Percentiles rank a stretch among this genome's conserved stretches.
Conservation (phyloP, 352 stramenopile species). For the Pythium sp. region DNA sequence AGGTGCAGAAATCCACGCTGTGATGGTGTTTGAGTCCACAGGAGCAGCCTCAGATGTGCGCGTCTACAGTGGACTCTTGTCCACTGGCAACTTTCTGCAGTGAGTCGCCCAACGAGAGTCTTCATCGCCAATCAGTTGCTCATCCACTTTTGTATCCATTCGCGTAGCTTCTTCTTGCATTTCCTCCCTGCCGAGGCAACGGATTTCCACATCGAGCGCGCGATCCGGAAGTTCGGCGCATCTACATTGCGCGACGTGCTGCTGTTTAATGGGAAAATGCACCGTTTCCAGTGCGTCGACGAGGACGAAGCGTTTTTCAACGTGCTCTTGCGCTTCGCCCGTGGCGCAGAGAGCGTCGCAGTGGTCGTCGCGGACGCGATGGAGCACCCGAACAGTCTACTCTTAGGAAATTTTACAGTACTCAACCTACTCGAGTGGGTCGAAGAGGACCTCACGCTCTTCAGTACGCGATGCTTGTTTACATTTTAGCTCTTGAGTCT, state of each 20-base stretch:
- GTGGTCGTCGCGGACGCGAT: conserved; percentile 37
- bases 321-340: conserved; percentile 47
- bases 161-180: conserved; percentile 32
- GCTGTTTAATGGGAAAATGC: conserved; percentile 25
- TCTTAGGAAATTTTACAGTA: conserved; percentile 41
- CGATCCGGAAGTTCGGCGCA: conserved; percentile 31
- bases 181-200: conserved; percentile 35
- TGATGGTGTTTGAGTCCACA: conserved; percentile 24
- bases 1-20: conserved; percentile 12
- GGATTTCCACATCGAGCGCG: conserved; percentile 35
- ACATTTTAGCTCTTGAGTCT: conserved; percentile 13
- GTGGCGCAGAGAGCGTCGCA: conserved; percentile 34
- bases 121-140: not conserved
- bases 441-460: conserved; percentile 46
- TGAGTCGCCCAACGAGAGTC: conserved; percentile 14
- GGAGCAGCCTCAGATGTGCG: conserved; percentile 8
- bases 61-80: conserved; percentile 31
- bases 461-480: conserved; percentile 35
- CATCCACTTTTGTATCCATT: not conserved
- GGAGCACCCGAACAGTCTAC: conserved; percentile 12
- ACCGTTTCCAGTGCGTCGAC: conserved; percentile 31
- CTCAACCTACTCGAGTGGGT: conserved; percentile 56
- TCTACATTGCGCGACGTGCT: conserved; percentile 32
- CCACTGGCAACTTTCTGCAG: conserved; percentile 38
- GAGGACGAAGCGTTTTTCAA: conserved; percentile 61